Evolutionary conservation across 768 basidiomycete genomes (phyloP).

Genomic region (Suillus subalutaceus): DNA sequence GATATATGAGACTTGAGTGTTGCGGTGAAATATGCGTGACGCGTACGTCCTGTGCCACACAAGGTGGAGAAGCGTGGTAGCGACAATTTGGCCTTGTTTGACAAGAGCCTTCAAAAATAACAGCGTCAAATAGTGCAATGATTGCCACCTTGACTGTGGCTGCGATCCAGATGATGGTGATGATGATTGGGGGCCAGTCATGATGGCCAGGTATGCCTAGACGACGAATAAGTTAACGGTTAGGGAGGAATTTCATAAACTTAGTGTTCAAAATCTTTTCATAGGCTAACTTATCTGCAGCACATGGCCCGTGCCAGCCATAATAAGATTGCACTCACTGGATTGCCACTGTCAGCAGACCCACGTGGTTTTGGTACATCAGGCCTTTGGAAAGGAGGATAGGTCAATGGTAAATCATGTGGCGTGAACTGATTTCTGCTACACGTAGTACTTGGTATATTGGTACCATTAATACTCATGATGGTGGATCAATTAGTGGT

Average conservation of each 20-base stretch:
- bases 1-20: constrained; percentile 8
- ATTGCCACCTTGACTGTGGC: neutral
- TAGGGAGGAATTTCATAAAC: neutral
- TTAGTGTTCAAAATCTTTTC: constrained; percentile 5
- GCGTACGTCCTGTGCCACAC: constrained; percentile 28
- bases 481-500: neutral
- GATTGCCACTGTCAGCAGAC: neutral
- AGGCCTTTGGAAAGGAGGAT: neutral
- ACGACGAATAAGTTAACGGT: too few species aligned
- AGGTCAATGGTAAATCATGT: neutral
- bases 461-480: neutral
- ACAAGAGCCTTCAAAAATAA: constrained; percentile 36
- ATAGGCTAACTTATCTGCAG: constrained; percentile 6
- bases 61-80: constrained; percentile 21
- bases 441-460: neutral
- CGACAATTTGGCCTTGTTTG: constrained; percentile 35
- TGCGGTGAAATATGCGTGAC: constrained; percentile 20
- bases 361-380: constrained; percentile 5
- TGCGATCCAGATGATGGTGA: neutral
- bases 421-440: neutral
- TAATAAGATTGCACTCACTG: constrained; percentile 18
- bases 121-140: constrained; percentile 31
- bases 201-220: neutral
- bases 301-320: constrained; percentile 20
- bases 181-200: constrained; percentile 3